Evolutionary conservation across 2,329 filamentous ascomycete species (phyloP), one percentile per base, ranked within the genome.

Genomic region (Xylariaceae sp.): DNA sequence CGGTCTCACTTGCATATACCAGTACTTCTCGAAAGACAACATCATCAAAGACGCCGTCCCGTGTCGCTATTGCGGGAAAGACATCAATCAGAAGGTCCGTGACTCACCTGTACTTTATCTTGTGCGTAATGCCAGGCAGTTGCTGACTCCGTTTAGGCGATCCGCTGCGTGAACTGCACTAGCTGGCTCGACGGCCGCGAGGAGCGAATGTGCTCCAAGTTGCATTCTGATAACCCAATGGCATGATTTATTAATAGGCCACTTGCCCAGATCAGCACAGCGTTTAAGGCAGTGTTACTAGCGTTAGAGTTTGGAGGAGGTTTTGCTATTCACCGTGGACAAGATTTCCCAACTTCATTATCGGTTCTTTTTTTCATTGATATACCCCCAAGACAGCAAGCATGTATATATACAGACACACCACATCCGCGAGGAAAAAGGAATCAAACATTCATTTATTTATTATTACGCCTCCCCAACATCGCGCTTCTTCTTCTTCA

Each of bases 1-100:
- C 69, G 74, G 78, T 0, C 78, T 91, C 24, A 88, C 87, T 1
- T 79, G 80, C 46, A 39, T 84, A 34, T 91, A 90, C 69, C 84
- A 86, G 64, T 79, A 78, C 60, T 68, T 85, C 9, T 85, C 82
- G 11, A 78, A 81, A 9, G 87, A 91, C 49, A 83, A 85, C 12
- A 87, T 91, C 61, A 88, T 91, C 70, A 91, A 90, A 76, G 85
- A 83, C 63, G 85, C 82, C 23, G 79, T 86, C 49, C 88, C 86
- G 73, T 92, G 88, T 75, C 82, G 77, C 67, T 91, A 88, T 67
- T 90, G 87, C 69, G 78, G 81, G 56, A 71, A 69, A 49, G 23
- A 41, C 21, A 58, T 72, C 33, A 66, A 63, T 48, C 56, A 63
- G 16, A 69, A 69, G 67, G 69, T 71, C 34, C 1, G 67, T 62